These are phyloP conservation scores for Phytophthora pseudosyringae DNA, from an alignment of 352 stramenopile genomes.

Conservation along the genomic window DNA sequence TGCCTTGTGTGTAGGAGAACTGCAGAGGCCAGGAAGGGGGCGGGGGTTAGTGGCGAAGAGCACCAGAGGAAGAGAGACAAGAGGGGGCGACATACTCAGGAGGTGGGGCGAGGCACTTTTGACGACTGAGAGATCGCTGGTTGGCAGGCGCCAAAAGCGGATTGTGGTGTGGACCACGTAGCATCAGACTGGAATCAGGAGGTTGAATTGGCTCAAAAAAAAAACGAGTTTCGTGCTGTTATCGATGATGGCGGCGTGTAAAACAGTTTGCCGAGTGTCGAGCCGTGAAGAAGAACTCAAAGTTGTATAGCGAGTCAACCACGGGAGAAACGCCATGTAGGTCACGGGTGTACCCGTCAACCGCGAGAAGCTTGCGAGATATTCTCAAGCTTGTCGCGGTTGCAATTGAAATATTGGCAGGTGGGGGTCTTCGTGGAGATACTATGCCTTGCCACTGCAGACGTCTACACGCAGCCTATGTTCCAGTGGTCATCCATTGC, in stretches of 20 bases:
- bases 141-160: not conserved
- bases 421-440: not conserved
- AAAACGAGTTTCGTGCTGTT: too few species aligned
- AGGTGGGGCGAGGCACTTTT: constrained; percentile 11
- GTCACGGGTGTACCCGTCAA: too few species aligned
- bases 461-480: too few species aligned
- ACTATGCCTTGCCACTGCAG: too few species aligned
- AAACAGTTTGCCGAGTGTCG: too few species aligned
- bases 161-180: not conserved
- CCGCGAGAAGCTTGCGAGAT: too few species aligned
- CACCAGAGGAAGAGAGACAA: not conserved
- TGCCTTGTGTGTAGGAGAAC: constrained; percentile 25
- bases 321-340: not conserved
- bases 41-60: constrained; percentile 7
- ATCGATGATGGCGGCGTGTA: too few species aligned
- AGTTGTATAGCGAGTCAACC: too few species aligned
- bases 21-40: not conserved
- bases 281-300: too few species aligned
- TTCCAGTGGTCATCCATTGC: not conserved
- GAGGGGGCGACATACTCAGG: constrained; percentile 11
- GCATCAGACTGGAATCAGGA: too few species aligned
- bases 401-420: not conserved
- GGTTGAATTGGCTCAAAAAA: too few species aligned
- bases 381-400: not conserved
- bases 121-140: constrained; percentile 27